Percentiles rank a stretch among this genome's conserved stretches.
phyloP scores from a whole-genome alignment of 108 stramenopile species.

The Nannochloropsis salina region DNA sequence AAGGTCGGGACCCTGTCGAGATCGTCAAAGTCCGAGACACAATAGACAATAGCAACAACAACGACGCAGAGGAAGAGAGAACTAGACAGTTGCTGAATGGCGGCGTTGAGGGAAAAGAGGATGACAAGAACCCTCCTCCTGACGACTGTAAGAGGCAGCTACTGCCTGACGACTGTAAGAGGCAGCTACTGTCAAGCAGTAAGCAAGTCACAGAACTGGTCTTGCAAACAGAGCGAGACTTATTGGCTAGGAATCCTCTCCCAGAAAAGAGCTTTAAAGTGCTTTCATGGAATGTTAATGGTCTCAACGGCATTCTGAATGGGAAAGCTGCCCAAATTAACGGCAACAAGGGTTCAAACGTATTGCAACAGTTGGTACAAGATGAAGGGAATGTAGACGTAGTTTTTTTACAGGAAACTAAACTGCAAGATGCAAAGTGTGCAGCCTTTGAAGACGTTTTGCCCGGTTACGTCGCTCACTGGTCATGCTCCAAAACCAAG shows the following conservation, averaged over 20 bases:
- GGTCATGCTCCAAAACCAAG: slow-evolving; percentile 74
- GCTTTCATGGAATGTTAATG: slow-evolving; percentile 49
- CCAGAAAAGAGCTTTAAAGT: slow-evolving; percentile 31
- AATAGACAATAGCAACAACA: too few species aligned
- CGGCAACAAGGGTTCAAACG: slow-evolving; percentile 19
- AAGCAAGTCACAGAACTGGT: neutral
- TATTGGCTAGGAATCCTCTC: slow-evolving; percentile 23
- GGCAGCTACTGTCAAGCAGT: too few species aligned
- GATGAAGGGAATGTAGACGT: neutral
- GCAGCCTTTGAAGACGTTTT: slow-evolving; percentile 42
- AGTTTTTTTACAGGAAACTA: slow-evolving; percentile 33
- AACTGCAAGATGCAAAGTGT: slow-evolving; percentile 36
- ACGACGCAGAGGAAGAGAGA: too few species aligned
- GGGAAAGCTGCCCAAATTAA: slow-evolving; percentile 25
- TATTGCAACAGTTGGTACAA: neutral
- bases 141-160: too few species aligned
- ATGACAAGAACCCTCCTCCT: too few species aligned
- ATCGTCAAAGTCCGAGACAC: too few species aligned
- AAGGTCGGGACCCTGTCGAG: too few species aligned
- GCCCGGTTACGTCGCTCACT: slow-evolving; percentile 75
- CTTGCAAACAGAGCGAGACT: slow-evolving; percentile 29
- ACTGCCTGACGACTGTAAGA: too few species aligned
- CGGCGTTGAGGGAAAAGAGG: too few species aligned
- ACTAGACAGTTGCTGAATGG: too few species aligned
- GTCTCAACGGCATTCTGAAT: slow-evolving; percentile 39